phyloP scores from a whole-genome alignment of 495 filamentous ascomycete genomes.

The Tuber magnatum region DNA sequence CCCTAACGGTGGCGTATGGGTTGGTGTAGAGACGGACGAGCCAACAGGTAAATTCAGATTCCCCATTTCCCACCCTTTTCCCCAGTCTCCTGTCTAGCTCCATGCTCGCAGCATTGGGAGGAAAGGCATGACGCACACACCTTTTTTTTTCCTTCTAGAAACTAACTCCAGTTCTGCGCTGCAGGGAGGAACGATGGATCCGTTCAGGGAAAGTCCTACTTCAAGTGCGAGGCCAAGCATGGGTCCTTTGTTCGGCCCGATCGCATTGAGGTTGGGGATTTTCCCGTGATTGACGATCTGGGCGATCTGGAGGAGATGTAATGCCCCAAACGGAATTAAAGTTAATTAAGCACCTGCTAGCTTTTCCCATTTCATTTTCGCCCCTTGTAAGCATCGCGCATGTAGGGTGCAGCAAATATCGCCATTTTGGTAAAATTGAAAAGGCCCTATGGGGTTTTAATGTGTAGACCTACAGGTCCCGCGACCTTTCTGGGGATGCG shows the following conservation, averaged over 20 bases:
- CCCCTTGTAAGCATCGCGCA: neutral
- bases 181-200: slow-evolving; percentile 81
- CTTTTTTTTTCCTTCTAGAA: slow-evolving; percentile 21
- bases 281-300: slow-evolving; percentile 61
- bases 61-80: neutral
- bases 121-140: slow-evolving; percentile 11
- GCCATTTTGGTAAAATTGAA: neutral
- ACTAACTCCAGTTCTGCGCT: slow-evolving; percentile 8
- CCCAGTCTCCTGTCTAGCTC: slow-evolving; percentile 15
- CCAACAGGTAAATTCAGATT: slow-evolving; percentile 32
- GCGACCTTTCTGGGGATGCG: neutral
- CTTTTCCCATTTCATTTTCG: neutral
- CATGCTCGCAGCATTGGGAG: slow-evolving; percentile 24
- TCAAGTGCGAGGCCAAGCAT: slow-evolving; percentile 60
- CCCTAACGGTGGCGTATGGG: slow-evolving; percentile 70
- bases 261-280: slow-evolving; percentile 82
- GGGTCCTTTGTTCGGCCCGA: slow-evolving; percentile 88
- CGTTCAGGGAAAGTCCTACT: slow-evolving; percentile 69
- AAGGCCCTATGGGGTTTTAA: neutral
- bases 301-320: slow-evolving; percentile 86
- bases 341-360: neutral
- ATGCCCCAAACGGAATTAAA: slow-evolving; percentile 18
- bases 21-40: slow-evolving; percentile 54
- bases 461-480: neutral
- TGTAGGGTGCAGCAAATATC: neutral